Conservation (phyloP, 75 land plant genomes). For the Cunninghamia lanceolata region DNA sequence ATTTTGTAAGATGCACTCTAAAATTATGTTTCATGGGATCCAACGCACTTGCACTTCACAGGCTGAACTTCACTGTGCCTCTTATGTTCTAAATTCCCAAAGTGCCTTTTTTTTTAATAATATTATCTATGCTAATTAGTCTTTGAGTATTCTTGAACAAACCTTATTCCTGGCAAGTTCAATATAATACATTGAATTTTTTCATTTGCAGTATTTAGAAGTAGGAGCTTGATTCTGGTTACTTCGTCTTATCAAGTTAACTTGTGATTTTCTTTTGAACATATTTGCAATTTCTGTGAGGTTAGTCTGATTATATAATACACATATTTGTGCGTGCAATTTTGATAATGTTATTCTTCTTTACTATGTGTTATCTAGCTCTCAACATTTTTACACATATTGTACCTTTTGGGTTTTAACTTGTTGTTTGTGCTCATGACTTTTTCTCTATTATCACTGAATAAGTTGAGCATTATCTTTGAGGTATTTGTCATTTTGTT, state of each 20-base stretch:
- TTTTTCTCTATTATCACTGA: neutral
- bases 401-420: neutral
- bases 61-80: neutral
- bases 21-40: neutral
- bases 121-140: neutral
- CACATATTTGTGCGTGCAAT: neutral
- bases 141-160: neutral
- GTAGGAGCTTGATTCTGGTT: slow-evolving; percentile 76
- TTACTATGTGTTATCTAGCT: neutral
- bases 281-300: neutral
- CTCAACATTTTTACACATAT: neutral
- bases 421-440: neutral
- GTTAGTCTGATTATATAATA: neutral
- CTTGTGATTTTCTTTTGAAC: neutral
- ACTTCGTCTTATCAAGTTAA: slow-evolving; percentile 89
- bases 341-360: neutral
- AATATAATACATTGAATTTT: neutral
- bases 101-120: neutral
- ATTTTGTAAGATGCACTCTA: neutral
- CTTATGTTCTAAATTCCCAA: neutral
- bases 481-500: neutral
- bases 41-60: neutral
- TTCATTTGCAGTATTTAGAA: slow-evolving; percentile 54
- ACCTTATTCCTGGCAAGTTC: neutral
- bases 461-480: too few species aligned